phyloP scores from a whole-genome alignment of 2,329 filamentous ascomycete genomes.

The Thielaviopsis populi region DNA sequence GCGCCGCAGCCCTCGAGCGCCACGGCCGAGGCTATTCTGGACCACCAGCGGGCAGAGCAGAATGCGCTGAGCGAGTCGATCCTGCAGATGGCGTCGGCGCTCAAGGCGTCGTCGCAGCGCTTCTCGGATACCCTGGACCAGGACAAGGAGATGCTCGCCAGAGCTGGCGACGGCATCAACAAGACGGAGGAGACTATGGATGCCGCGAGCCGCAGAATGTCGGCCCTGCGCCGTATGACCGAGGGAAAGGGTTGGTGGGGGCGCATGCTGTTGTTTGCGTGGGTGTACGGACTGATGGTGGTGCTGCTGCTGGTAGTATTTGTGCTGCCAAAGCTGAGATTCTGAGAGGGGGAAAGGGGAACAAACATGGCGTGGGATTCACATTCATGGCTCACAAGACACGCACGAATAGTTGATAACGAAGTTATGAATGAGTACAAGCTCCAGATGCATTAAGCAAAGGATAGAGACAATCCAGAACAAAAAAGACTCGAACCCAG shows the following conservation, averaged over 20 bases:
- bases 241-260: conserved; percentile 84
- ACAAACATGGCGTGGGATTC: neutral
- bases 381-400: neutral
- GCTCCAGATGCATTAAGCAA: neutral
- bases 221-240: conserved; percentile 59
- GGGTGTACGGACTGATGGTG: conserved; percentile 74
- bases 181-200: conserved; percentile 64
- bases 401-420: neutral
- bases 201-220: conserved; percentile 62
- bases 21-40: conserved; percentile 55
- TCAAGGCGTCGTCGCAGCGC: conserved; percentile 59
- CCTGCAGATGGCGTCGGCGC: conserved; percentile 59
- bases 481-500: neutral
- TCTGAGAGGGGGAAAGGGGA: conserved; percentile 31
- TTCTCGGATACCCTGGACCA: conserved; percentile 58
- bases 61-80: conserved; percentile 69
- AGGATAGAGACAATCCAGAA: neutral
- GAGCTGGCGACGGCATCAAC: conserved; percentile 61
- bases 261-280: conserved; percentile 65
- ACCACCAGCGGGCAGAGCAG: conserved; percentile 66
- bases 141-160: conserved; percentile 55
- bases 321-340: conserved; percentile 73
- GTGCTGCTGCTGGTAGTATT: conserved; percentile 66
- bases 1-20: conserved; percentile 30
- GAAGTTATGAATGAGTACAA: neutral